phyloP scores from a whole-genome alignment of 1,284 basidiomycete species.

The Tylopilus sp. region DNA sequence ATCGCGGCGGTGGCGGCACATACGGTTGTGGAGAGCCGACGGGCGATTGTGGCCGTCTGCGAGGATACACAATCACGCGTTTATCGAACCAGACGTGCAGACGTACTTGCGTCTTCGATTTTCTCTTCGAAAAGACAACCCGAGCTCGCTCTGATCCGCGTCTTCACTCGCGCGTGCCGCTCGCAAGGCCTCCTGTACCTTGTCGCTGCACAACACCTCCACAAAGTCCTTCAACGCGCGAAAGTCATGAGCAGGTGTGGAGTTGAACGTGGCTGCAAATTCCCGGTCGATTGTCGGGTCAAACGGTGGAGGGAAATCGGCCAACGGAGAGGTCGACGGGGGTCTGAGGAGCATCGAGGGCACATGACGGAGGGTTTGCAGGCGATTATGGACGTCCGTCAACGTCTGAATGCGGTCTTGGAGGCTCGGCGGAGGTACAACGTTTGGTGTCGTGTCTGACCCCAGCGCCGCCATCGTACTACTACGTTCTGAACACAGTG shows the following conservation, averaged over 20 bases:
- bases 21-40: slow-evolving; percentile 59
- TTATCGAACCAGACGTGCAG: background rate
- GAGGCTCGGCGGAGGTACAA: slow-evolving; percentile 24
- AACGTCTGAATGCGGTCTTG: slow-evolving; percentile 48
- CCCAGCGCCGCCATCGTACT: slow-evolving; percentile 5
- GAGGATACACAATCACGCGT: background rate
- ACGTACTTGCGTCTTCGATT: slow-evolving; percentile 54
- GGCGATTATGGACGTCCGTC: slow-evolving; percentile 43
- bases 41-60: slow-evolving; percentile 54
- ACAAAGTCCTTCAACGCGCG: slow-evolving; percentile 46
- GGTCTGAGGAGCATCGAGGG: slow-evolving; percentile 43
- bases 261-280: slow-evolving; percentile 29
- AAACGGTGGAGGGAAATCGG: slow-evolving; percentile 29
- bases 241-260: slow-evolving; percentile 34
- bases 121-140: slow-evolving; percentile 44
- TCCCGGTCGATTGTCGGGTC: slow-evolving; percentile 32
- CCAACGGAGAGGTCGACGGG: slow-evolving; percentile 26
- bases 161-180: slow-evolving; percentile 51
- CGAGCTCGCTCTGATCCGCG: slow-evolving; percentile 48
- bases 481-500: background rate
- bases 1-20: slow-evolving; percentile 40
- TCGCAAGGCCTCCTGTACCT: slow-evolving; percentile 53
- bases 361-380: slow-evolving; percentile 46
- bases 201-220: slow-evolving; percentile 46
- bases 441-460: slow-evolving; percentile 7